Percentiles rank a stretch among this genome's conserved stretches.
Conservation (phyloP, 306 rosid species). For the Casuarina cunninghamiana region DNA sequence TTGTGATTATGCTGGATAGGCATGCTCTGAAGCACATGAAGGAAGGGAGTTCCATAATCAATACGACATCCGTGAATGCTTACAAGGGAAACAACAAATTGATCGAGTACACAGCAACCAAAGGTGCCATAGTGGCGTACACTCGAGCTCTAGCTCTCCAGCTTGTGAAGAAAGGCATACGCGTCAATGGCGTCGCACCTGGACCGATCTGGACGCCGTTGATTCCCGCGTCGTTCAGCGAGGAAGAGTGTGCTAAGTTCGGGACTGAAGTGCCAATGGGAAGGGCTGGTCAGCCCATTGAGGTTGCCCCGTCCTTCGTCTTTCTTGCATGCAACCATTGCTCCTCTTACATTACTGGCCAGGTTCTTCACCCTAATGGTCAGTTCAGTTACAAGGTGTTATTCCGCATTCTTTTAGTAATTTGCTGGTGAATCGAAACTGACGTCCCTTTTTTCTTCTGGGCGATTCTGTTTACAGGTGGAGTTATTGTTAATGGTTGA, state of each 20-base stretch:
- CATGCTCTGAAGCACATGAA: conserved; percentile 79
- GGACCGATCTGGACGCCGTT: conserved; percentile 89
- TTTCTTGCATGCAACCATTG: conserved; percentile 74
- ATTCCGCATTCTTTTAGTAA: neutral
- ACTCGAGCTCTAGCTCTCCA: conserved; percentile 70
- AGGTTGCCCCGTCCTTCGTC: conserved; percentile 67
- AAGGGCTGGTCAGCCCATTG: conserved; percentile 77
- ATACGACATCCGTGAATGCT: conserved; percentile 72
- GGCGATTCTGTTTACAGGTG: conserved; percentile 45
- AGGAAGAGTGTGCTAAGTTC: conserved; percentile 33
- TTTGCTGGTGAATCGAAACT: neutral
- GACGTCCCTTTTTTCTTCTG: neutral
- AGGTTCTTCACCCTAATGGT: conserved; percentile 88
- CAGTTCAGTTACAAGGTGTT: conserved; percentile 1
- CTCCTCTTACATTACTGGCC: conserved; percentile 77
- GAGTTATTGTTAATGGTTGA: conserved; percentile 61
- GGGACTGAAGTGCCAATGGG: conserved; percentile 62
- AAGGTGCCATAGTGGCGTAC: conserved; percentile 74
- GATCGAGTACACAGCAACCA: conserved; percentile 64
- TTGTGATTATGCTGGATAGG: conserved; percentile 23
- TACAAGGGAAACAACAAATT: conserved; percentile 48
- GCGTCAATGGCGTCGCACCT: conserved; percentile 84
- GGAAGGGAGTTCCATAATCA: conserved; percentile 71
- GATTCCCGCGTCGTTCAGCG: conserved; percentile 43
- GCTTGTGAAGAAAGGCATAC: conserved; percentile 49